These are phyloP conservation scores for Komagataella mondaviorum DNA, from an alignment of 805 yeast genomes.

Conservation along the genomic window DNA sequence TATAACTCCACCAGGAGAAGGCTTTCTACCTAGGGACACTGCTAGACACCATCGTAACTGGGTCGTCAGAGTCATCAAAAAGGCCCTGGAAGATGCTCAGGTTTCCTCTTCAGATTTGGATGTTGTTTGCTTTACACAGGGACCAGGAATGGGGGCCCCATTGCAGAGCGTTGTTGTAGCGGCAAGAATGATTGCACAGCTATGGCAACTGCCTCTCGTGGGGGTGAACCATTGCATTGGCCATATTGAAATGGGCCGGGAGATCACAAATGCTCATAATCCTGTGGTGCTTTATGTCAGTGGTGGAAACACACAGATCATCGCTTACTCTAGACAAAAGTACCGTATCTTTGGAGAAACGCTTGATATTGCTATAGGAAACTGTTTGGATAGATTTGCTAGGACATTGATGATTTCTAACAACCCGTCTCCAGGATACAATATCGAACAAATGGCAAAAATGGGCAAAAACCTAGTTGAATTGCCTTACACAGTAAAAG, in stretches of 20 bases:
- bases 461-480: constrained; percentile 49
- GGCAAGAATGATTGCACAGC: constrained; percentile 69
- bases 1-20: constrained; percentile 96
- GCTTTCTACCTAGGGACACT: constrained; percentile 90
- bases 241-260: constrained; percentile 98
- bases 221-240: constrained; percentile 98
- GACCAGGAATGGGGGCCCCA: constrained; percentile 99
- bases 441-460: constrained; percentile 89
- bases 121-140: constrained; percentile 88
- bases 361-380: constrained; percentile 93
- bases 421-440: constrained; percentile 95
- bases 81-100: constrained; percentile 50
- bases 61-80: constrained; percentile 68
- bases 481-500: constrained; percentile 93
- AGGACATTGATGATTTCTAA: constrained; percentile 79
- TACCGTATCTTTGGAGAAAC: constrained; percentile 99
- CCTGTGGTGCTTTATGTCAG: constrained; percentile 96
- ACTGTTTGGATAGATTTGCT: constrained; percentile 93
- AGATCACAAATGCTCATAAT: constrained; percentile 93
- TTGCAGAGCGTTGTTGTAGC: constrained; percentile 85
- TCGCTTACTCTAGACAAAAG: constrained; percentile 87
- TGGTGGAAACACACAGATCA: constrained; percentile 97
- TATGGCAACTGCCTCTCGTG: constrained; percentile 76
- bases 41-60: constrained; percentile 95
- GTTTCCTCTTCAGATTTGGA: constrained; percentile 40